Percentiles rank a stretch among this genome's conserved stretches.
These are phyloP conservation scores for Sclerotinia sclerotiorum DNA, from an alignment of 2,329 filamentous ascomycete species.

Conservation along the genomic window DNA sequence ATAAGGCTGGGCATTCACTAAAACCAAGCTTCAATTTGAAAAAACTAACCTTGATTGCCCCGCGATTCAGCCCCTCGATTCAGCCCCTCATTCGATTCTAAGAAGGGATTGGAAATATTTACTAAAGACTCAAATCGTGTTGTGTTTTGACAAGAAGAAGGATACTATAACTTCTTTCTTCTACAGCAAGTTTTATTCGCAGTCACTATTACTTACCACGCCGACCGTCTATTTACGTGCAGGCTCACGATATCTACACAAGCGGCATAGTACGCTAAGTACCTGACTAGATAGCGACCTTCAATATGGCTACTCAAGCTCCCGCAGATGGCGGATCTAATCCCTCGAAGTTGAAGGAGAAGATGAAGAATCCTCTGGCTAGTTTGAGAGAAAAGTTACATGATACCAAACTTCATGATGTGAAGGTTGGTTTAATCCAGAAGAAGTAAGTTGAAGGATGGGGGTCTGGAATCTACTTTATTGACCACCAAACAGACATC, in stretches of 20 bases:
- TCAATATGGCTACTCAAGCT: conserved; percentile 34
- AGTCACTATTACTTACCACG: not conserved
- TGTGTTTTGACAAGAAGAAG: not conserved
- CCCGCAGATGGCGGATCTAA: conserved; percentile 37
- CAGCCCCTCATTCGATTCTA: not conserved
- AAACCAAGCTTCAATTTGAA: not conserved
- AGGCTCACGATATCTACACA: not conserved
- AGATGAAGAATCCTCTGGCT: conserved; percentile 51
- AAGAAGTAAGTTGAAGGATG: conserved; percentile 51
- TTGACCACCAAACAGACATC: conserved; percentile 45
- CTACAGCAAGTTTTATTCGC: not conserved
- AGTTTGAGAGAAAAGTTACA: conserved; percentile 53
- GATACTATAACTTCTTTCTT: no score
- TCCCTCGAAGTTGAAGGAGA: conserved; percentile 41
- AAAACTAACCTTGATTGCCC: not conserved
- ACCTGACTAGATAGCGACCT: not conserved
- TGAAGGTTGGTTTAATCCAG: conserved; percentile 57
- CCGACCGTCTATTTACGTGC: not conserved
- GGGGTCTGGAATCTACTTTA: not conserved
- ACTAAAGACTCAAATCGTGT: not conserved
- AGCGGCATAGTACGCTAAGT: not conserved
- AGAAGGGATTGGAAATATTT: not conserved
- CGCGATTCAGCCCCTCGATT: not conserved
- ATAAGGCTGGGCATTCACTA: conserved; percentile 2
- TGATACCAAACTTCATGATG: conserved; percentile 54